Conservation (phyloP, 1,139 yeast species). For the Pichia terricola region DNA sequence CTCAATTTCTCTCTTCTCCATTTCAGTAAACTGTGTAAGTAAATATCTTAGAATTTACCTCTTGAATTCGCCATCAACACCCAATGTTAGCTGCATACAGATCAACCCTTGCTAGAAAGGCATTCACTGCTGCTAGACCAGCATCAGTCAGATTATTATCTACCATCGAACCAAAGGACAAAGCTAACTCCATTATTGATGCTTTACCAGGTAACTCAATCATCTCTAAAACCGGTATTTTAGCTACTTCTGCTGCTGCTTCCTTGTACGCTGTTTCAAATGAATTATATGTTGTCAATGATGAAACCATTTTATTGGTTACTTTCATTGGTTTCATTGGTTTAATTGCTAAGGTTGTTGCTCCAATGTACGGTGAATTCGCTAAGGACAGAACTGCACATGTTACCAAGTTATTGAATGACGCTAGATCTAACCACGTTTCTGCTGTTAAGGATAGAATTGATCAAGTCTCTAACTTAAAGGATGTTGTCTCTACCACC, state of each 20-base stretch:
- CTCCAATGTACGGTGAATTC: slow-evolving; percentile 92
- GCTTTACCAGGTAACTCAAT: slow-evolving; percentile 88
- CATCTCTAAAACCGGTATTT: slow-evolving; percentile 85
- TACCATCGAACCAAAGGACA: slow-evolving; percentile 74
- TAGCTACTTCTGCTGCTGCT: slow-evolving; percentile 93
- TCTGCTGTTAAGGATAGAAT: slow-evolving; percentile 91
- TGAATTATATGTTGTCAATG: slow-evolving; percentile 87
- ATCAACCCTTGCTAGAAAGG: slow-evolving; percentile 11
- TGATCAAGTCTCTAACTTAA: slow-evolving; percentile 74
- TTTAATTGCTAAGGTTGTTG: slow-evolving; percentile 76
- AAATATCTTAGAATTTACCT: no score
- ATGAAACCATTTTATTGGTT: slow-evolving; percentile 78
- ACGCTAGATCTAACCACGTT: slow-evolving; percentile 85
- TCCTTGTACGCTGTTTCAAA: slow-evolving; percentile 89
- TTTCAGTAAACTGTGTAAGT: no score
- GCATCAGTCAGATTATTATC: slow-evolving; percentile 59
- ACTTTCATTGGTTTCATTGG: slow-evolving; percentile 73
- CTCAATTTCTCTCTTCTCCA: no score
- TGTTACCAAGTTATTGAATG: slow-evolving; percentile 72
- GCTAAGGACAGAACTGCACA: slow-evolving; percentile 86
- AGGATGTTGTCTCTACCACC: slow-evolving; percentile 88
- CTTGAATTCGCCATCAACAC: background rate
- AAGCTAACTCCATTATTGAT: slow-evolving; percentile 83
- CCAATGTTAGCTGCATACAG: slow-evolving; percentile 10
- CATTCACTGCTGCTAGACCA: slow-evolving; percentile 1